These are phyloP conservation scores for Postia placenta DNA, from an alignment of 768 basidiomycete genomes.

Conservation along the genomic window DNA sequence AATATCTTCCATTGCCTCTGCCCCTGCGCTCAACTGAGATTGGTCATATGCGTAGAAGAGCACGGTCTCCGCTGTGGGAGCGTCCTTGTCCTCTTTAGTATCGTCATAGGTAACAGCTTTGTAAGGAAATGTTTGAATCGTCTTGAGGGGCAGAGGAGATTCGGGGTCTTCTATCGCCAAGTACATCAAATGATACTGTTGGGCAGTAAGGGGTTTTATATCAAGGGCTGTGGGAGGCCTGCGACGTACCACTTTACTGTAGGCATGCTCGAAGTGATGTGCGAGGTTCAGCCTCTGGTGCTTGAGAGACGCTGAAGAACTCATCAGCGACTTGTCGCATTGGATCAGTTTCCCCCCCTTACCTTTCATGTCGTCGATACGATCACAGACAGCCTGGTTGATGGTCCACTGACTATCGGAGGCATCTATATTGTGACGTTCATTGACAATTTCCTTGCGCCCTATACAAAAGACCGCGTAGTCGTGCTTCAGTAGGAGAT, in stretches of 20 bases:
- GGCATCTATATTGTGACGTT: constrained; percentile 23
- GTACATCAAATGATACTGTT: constrained; percentile 7
- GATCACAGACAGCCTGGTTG: constrained; percentile 15
- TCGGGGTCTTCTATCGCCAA: constrained; percentile 5
- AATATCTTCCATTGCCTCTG: neutral
- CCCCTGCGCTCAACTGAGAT: too few relatives aligned
- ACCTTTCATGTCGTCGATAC: constrained; percentile 22
- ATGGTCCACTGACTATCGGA: constrained; percentile 16
- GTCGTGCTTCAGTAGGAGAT: constrained; percentile 29
- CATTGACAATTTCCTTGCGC: constrained; percentile 20
- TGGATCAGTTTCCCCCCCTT: neutral
- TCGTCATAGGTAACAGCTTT: constrained; percentile 1
- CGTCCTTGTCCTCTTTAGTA: constrained; percentile 20
- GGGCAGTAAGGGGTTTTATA: neutral
- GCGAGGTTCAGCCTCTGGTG: constrained; percentile 20
- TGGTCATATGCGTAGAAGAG: constrained; percentile 11
- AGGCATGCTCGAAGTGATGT: constrained; percentile 21
- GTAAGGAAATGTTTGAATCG: neutral
- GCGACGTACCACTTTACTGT: constrained; percentile 23
- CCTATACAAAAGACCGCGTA: constrained; percentile 26
- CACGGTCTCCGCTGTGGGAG: constrained; percentile 16
- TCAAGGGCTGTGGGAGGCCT: too few relatives aligned
- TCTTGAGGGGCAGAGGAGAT: too few relatives aligned
- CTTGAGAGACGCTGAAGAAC: constrained; percentile 20
- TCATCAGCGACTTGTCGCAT: too few relatives aligned